Base-by-base conservation (phyloP, 345 rosid genomes). In the Durio zibethinus region DNA sequence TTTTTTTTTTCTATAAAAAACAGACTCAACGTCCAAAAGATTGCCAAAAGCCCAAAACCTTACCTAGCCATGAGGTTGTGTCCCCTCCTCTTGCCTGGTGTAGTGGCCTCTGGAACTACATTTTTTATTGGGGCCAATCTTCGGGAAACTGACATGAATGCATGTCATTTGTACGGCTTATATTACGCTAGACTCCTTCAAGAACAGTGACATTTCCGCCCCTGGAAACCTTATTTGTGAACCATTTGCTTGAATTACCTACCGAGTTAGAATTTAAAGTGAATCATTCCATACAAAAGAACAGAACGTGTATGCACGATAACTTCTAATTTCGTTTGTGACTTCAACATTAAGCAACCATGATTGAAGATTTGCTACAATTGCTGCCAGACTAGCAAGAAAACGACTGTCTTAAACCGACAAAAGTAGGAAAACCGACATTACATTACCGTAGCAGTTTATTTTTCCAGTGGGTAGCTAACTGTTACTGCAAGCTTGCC, bases 81-180 rank as follows among this genome's bases (percentile, higher is more conserved):
- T 25, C 18, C 33, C 35, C 18, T 9, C 25, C 29, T 56, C 16
- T 36, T 0, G 23, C 10, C 25, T 2, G 9, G 70, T 33, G 33
- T 2, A 20, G 70, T 33, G 53, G 73, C 35, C 54, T 21, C 47
- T 15, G 18, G 1, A 63, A 7, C 43, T 21, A 29, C 29, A 23
- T 16, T 43, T 66, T 11, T 20, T 10, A 10, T n/a, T 21, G 72
- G 76, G 76, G 16, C 64, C 76, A 53, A 29, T 48, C 25, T 29
- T 21, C 64, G 36, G 43, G 54, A 52, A 73, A 53, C 33, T 56
- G 64, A 54, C 64, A 73, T 14, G 63, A 36, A 36, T 14, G 12
- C 76, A 73, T 54, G 76, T 73, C 64, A 54, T 53, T 4, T 21
- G 76, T 72, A 72, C 76, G 33, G 76, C 2, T 72, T 35, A 35